Evolutionary conservation across 2,329 filamentous ascomycete species (phyloP), one percentile per base, ranked within the genome.

Genomic region (Colletotrichum karsti): DNA sequence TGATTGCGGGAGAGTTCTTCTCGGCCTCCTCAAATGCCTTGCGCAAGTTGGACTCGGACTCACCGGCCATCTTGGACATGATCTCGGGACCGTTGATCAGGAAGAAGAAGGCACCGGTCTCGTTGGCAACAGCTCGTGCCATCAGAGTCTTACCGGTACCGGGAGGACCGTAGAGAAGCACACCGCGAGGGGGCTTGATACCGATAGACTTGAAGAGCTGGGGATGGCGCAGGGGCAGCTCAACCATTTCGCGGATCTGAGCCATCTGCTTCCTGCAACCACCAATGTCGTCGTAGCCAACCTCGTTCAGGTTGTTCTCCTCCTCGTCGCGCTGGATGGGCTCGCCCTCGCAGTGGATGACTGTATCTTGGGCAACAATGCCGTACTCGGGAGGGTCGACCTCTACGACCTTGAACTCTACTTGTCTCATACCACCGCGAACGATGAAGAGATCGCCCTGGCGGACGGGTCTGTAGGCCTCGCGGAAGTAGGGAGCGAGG

Each of bases 41-140:
- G 76, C 96, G 92, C 73, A 99, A 84, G 82, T 98, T 98, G 68
- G 95, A 98, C 82, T 98, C 96, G 67, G 96, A 98, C 83, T 99
- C 96, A 89, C 96, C 96, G 68, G 96, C 96, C 96, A 98, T 98
- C 90, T 98, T 98, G 67, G 95, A 98, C 96, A 99, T 98, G 85
- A 99, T 98, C 82, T 98, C 96, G 58, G 96, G 96, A 72, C 96
- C 95, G 83, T 98, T 98, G 89, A 99, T 98, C 71, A 98, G 85
- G 90, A 99, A 98, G 87, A 99, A 99, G 87, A 98, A 98, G 54
- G 95, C 95, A 76, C 96, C 96, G 35, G 96, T 98, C 87, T 98
- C 96, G 84, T 98, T 98, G 83, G 96, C 96, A 63, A 99, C 96
- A 71, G 96, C 96, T 82, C 96, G 93, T 77, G 96, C 96, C 96